Percentiles rank a stretch among this genome's conserved stretches.
These are phyloP conservation scores for Botrytis paeoniae DNA, from an alignment of 2,329 filamentous ascomycete species.

Conservation along the genomic window DNA sequence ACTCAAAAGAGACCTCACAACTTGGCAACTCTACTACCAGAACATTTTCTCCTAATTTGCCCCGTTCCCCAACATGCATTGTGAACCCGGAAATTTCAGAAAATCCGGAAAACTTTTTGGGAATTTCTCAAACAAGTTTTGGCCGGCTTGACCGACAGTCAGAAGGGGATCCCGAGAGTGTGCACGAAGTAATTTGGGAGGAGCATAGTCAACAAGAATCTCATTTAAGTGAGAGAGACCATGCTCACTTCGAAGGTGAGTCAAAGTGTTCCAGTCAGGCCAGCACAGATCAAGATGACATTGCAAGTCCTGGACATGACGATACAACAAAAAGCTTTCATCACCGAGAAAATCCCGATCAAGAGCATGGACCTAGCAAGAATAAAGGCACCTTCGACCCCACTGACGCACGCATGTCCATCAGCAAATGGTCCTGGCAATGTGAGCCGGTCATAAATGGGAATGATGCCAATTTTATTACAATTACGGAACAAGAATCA, in stretches of 20 bases:
- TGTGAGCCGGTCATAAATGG: conserved; percentile 20
- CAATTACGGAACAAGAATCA: conserved; percentile 8
- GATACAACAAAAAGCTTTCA: not conserved
- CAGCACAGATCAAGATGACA: not conserved
- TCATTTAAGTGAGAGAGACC: conserved; percentile 20
- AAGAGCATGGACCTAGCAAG: not conserved
- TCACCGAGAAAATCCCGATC: not conserved
- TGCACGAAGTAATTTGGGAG: conserved; percentile 34
- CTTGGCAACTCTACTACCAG: not conserved
- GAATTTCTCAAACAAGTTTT: not conserved
- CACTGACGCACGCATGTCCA: conserved; percentile 27
- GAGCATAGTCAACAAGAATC: conserved; percentile 17
- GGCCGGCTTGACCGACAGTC: not conserved
- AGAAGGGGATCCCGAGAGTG: conserved; percentile 18
- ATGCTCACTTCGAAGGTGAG: not conserved
- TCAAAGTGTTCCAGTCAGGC: conserved; percentile 7
- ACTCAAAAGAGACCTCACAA: not conserved
- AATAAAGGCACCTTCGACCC: conserved; percentile 28
- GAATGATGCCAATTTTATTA: not conserved
- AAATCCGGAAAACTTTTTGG: not conserved
- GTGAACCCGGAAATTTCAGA: not conserved
- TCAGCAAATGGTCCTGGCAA: conserved; percentile 29
- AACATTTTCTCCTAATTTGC: not conserved
- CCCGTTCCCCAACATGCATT: not conserved
- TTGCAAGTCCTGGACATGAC: not conserved